phyloP scores from a whole-genome alignment of 495 filamentous ascomycete genomes.

The Podospora anserina region DNA sequence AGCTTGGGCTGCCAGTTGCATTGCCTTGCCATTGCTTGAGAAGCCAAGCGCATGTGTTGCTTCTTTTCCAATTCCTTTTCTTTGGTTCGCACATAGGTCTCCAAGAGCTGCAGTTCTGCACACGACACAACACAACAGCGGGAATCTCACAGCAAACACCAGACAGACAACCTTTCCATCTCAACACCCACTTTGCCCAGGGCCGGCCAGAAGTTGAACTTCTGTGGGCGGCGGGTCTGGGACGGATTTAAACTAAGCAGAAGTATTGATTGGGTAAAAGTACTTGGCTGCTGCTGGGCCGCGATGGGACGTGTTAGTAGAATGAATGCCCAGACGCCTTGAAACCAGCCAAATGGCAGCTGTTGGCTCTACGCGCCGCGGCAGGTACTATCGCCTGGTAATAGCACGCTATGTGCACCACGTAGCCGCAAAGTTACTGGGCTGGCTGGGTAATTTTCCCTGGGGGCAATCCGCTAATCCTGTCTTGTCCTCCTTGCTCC shows the following conservation, averaged over 20 bases:
- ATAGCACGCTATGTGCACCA: constrained; percentile 12
- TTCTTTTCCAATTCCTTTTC: neutral
- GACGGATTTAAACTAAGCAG: constrained; percentile 20
- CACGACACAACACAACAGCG: neutral
- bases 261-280: neutral
- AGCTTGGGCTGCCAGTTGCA: constrained; percentile 8
- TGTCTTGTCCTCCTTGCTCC: constrained; percentile 30
- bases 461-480: constrained; percentile 32
- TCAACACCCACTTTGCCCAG: constrained; percentile 1
- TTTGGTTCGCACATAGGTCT: neutral
- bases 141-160: neutral
- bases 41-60: neutral
- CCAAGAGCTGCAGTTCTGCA: neutral
- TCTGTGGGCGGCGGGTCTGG: constrained; percentile 24
- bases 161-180: constrained; percentile 9
- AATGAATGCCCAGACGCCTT: neutral
- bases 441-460: constrained; percentile 38
- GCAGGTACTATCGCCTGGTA: constrained; percentile 19
- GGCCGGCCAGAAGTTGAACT: neutral
- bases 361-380: neutral
- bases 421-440: constrained; percentile 16
- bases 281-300: constrained; percentile 18
- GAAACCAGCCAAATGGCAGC: neutral
- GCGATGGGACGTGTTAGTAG: constrained; percentile 28
- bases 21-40: neutral